phyloP scores from a whole-genome alignment of 352 stramenopile genomes.

The Pythium dissotocum region DNA sequence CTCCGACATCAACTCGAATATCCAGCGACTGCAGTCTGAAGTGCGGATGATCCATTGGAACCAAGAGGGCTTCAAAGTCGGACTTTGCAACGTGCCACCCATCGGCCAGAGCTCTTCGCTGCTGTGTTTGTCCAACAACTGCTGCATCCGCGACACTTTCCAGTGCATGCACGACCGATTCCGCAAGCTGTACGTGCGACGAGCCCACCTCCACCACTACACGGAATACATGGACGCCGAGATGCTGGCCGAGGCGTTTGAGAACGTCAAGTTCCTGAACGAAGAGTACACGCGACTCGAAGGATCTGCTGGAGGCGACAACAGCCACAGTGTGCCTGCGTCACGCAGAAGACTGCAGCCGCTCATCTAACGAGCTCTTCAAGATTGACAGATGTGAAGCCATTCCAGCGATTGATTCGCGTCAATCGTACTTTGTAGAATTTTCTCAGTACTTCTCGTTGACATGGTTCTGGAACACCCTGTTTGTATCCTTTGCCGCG shows the following conservation, averaged over 20 bases:
- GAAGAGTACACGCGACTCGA: conserved; percentile 69
- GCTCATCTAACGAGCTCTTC: conserved; percentile 8
- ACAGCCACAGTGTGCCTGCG: conserved; percentile 10
- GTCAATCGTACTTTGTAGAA: conserved; percentile 8
- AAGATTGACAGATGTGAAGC: background rate
- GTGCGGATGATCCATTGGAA: conserved; percentile 92
- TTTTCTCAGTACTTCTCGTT: background rate
- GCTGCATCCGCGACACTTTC: conserved; percentile 86
- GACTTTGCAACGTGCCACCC: conserved; percentile 65
- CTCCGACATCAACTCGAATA: conserved; percentile 88
- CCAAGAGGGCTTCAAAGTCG: conserved; percentile 90
- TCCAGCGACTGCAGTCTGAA: conserved; percentile 76
- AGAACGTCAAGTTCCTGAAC: conserved; percentile 64
- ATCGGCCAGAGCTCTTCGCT: conserved; percentile 65
- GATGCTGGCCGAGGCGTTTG: conserved; percentile 51
- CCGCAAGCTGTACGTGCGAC: conserved; percentile 73
- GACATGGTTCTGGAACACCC: conserved; percentile 13
- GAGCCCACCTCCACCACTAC: conserved; percentile 89
- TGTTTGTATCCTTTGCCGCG: background rate
- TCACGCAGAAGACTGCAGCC: conserved; percentile 39
- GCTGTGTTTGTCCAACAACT: conserved; percentile 86
- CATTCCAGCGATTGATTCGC: background rate
- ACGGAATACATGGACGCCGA: conserved; percentile 74
- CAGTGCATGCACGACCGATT: conserved; percentile 72
- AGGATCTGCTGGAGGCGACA: conserved; percentile 23